Evolutionary conservation across 2,329 filamentous ascomycete species (phyloP), one percentile per base, ranked within the genome.

Genomic region (Hirsutella rhossiliensis): DNA sequence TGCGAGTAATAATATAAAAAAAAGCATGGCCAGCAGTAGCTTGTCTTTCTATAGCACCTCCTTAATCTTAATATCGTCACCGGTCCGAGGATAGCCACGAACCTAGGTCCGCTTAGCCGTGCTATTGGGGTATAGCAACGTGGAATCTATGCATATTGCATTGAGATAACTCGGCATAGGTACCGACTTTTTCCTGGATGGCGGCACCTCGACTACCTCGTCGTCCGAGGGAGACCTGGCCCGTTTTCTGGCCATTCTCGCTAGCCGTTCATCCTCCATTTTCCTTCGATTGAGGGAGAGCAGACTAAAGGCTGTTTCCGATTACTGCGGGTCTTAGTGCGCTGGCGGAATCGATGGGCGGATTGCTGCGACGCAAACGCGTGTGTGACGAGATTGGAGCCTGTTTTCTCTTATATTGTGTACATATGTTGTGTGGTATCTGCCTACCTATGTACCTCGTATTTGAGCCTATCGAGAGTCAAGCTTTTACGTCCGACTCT

Each of bases 251-350:
- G 72, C 71, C 34, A 80, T 61, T 52, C 89, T 75, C 19, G 78
- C 80, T 13, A 94, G 72, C 36, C 90, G 79, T 58, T 94, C 87
- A 54, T 80, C 71, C 60, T 96, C 90, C 87, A 95, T 92, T 43
- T 78, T 75, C 61, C 81, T 87, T 31, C 89, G 76, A 64, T 95
- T 76, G 1, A 94, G 62, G 4, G 74, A 73, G 5, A 73, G 55
- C 0, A 78, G 52, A 0, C 70, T 67, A 28, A 59, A 17, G 9
- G 34, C 53, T 41, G 43, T 38, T 11, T 37, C 39, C 4, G 20
- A 27, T 37, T 32, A 37, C 31, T 31, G 40, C 5, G 42, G 28
- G 11, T n/a, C 34, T 9, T 18, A 9, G 23, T n/a, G n/a, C n/a
- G n/a, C n/a, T n/a, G n/a, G n/a, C n/a, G n/a, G n/a, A n/a, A n/a